These are phyloP conservation scores for Phytophthora melonis DNA, from an alignment of 352 stramenopile genomes.

Conservation along the genomic window DNA sequence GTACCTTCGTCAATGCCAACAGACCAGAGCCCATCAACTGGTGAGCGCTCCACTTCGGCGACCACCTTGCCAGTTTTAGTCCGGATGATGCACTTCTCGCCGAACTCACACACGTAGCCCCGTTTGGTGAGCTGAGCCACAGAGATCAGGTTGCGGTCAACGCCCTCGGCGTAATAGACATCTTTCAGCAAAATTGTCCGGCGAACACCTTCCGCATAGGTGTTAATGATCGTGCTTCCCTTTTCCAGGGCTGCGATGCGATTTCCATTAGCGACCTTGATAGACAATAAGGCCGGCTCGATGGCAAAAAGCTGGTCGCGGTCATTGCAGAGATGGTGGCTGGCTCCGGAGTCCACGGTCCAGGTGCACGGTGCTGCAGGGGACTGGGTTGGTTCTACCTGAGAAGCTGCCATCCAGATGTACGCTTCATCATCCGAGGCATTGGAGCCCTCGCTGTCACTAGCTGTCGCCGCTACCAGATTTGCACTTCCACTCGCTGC, in stretches of 20 bases:
- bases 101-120: background rate
- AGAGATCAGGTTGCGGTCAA: background rate
- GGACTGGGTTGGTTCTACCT: background rate
- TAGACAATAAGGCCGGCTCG: background rate
- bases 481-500: conserved; percentile 1
- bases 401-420: background rate
- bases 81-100: background rate
- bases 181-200: background rate
- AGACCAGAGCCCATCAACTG: background rate
- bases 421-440: conserved; percentile 3
- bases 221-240: background rate
- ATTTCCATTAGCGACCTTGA: background rate
- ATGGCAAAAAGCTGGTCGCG: background rate
- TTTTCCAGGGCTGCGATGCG: background rate
- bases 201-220: background rate
- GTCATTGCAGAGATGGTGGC: background rate
- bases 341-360: background rate
- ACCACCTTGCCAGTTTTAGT: background rate
- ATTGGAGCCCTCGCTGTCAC: background rate
- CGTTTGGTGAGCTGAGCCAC: background rate
- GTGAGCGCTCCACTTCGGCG: background rate
- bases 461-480: background rate
- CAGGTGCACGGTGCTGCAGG: background rate
- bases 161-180: background rate
- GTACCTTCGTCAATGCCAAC: background rate